phyloP scores from a whole-genome alignment of 2,329 filamentous ascomycete species.

The Pseudogymnoascus sp. region DNA sequence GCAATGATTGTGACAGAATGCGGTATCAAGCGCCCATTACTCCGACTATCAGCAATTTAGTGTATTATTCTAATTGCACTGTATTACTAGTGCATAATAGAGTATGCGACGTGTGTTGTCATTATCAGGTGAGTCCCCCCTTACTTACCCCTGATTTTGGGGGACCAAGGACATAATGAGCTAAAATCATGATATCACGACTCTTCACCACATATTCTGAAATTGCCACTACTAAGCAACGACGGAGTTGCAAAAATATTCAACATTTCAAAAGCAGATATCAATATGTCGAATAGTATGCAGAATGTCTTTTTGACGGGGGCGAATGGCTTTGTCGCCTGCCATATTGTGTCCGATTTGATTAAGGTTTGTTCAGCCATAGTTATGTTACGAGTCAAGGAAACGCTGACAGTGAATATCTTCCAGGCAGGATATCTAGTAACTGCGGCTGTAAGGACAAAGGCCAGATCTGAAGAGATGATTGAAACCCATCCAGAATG shows the following conservation, averaged over 20 bases:
- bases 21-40: not conserved
- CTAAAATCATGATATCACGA: not conserved
- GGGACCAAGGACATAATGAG: not conserved
- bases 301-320: constrained; percentile 26
- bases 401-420: not conserved
- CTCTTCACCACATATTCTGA: not conserved
- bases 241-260: not conserved
- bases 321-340: constrained; percentile 27
- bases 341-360: constrained; percentile 21
- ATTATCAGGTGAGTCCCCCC: not conserved
- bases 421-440: not conserved
- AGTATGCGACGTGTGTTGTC: not conserved
- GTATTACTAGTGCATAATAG: not conserved
- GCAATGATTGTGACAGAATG: not conserved
- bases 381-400: not conserved
- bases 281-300: not conserved
- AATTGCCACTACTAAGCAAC: not conserved
- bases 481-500: constrained; percentile 33
- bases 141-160: not conserved
- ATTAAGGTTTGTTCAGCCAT: not conserved
- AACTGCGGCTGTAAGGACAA: constrained; percentile 34
- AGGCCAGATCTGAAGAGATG: constrained; percentile 37
- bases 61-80: not conserved
- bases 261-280: not conserved
- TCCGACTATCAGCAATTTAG: not conserved